Evolutionary conservation across 257 asterid genomes (phyloP).

Genomic region (Dorcoceras hygrometricum): DNA sequence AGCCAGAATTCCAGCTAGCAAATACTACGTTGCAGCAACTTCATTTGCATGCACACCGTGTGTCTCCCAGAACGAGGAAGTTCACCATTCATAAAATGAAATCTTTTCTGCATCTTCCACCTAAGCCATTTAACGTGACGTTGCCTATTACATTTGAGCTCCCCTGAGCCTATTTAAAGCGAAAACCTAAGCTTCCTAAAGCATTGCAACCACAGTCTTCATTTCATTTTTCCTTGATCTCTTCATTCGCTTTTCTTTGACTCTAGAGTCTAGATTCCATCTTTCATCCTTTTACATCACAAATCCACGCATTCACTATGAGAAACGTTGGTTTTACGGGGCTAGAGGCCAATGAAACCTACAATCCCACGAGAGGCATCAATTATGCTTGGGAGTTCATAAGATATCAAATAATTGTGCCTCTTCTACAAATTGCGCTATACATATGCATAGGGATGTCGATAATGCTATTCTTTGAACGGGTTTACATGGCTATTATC

Average conservation of each 20-base stretch:
- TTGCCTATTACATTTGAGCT: slow-evolving; percentile 24
- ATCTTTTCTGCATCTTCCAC: slow-evolving; percentile 38
- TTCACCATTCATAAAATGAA: slow-evolving; percentile 32
- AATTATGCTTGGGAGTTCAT: slow-evolving; percentile 56
- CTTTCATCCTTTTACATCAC: slow-evolving; percentile 20
- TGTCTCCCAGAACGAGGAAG: slow-evolving; percentile 44
- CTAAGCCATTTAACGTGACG: slow-evolving; percentile 30
- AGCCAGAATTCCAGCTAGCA: slow-evolving; percentile 59
- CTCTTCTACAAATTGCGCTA: slow-evolving; percentile 51
- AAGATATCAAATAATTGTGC: slow-evolving; percentile 64
- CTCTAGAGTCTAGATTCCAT: slow-evolving; percentile 17
- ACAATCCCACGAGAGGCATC: slow-evolving; percentile 48
- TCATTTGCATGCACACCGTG: slow-evolving; percentile 84
- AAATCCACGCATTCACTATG: slow-evolving; percentile 39
- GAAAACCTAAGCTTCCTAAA: slow-evolving; percentile 24
- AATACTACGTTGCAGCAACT: slow-evolving; percentile 58
- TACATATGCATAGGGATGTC: slow-evolving; percentile 75
- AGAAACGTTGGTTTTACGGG: slow-evolving; percentile 45
- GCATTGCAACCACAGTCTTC: slow-evolving; percentile 28
- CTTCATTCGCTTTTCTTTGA: slow-evolving; percentile 25
- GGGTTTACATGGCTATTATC: slow-evolving; percentile 83
- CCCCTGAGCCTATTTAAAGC: slow-evolving; percentile 43
- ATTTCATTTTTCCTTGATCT: slow-evolving; percentile 29
- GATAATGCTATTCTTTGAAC: slow-evolving; percentile 73
- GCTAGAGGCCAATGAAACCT: slow-evolving; percentile 33